Percentiles rank a stretch among this genome's conserved stretches.
phyloP scores from a whole-genome alignment of 2,329 filamentous ascomycete genomes.

The Grosmannia clavigera region DNA sequence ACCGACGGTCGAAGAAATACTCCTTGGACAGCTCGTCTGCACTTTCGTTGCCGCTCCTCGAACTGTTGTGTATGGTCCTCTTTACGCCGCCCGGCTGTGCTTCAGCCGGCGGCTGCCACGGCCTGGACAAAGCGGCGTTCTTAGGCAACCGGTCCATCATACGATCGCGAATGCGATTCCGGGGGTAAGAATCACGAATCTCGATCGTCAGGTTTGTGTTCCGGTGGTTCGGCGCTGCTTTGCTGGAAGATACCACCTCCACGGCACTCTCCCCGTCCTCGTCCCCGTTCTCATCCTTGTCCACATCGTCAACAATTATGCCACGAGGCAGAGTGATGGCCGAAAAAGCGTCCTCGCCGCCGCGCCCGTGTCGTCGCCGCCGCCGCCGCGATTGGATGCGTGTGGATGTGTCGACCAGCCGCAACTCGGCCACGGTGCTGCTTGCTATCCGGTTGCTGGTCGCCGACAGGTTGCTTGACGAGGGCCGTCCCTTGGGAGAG shows the following conservation, averaged over 20 bases:
- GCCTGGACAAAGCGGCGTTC: not conserved
- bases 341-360: not conserved
- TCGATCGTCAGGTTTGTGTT: not conserved
- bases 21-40: slow-evolving; percentile 10
- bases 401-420: not conserved
- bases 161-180: not conserved
- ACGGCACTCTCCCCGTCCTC: not conserved
- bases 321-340: not conserved
- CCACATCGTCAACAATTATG: not conserved
- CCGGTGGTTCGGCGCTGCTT: no score
- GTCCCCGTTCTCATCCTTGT: not conserved
- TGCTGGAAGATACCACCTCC: not conserved
- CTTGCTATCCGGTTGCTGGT: not conserved
- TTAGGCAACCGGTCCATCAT: not conserved
- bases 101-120: not conserved
- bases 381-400: not conserved
- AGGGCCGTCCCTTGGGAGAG: not conserved
- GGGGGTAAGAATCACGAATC: not conserved
- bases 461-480: not conserved
- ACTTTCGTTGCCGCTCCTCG: not conserved
- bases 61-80: not conserved
- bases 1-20: not conserved
- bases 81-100: not conserved
- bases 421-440: not conserved
- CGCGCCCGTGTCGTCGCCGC: not conserved